A percentile compares a stretch with the other conserved stretches of the same genome.
Evolutionary conservation across 1,284 basidiomycete genomes (phyloP).

Genomic region (Nidula niveotomentosa): DNA sequence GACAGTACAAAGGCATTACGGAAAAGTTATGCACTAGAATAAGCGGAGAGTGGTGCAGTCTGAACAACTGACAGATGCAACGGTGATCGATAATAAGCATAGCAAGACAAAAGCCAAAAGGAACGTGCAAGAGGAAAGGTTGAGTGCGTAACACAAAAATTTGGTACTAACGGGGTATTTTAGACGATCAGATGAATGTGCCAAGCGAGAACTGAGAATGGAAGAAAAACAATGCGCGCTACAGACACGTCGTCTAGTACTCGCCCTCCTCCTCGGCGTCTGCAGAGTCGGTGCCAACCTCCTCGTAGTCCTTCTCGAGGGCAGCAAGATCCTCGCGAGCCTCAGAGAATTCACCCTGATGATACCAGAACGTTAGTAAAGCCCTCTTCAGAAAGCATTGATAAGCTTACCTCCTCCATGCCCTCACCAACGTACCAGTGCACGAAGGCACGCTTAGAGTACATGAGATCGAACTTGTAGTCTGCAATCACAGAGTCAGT

Average conservation of each 20-base stretch:
- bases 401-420: conserved; percentile 78
- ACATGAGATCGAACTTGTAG: conserved; percentile 98
- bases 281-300: conserved; percentile 91
- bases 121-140: conserved; percentile 1
- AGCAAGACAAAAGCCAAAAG: background rate
- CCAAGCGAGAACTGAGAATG: conserved; percentile 1
- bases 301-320: conserved; percentile 96
- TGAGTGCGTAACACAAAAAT: conserved; percentile 2
- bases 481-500: conserved; percentile 53
- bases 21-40: background rate
- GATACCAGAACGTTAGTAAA: background rate
- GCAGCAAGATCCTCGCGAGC: conserved; percentile 97
- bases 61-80: background rate
- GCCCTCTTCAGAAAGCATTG: background rate
- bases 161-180: conserved; percentile 14
- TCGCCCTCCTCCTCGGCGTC: conserved; percentile 80
- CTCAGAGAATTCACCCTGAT: conserved; percentile 90
- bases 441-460: conserved; percentile 96
- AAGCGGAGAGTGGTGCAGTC: background rate
- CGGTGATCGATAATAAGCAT: background rate
- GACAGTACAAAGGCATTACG: background rate
- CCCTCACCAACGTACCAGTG: conserved; percentile 99
- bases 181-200: conserved; percentile 5
- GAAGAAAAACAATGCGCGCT: conserved; percentile 6
- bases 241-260: conserved; percentile 47